Base-by-base conservation (phyloP, 106 monocot genomes). In the Dactylorhiza incarnata region DNA sequence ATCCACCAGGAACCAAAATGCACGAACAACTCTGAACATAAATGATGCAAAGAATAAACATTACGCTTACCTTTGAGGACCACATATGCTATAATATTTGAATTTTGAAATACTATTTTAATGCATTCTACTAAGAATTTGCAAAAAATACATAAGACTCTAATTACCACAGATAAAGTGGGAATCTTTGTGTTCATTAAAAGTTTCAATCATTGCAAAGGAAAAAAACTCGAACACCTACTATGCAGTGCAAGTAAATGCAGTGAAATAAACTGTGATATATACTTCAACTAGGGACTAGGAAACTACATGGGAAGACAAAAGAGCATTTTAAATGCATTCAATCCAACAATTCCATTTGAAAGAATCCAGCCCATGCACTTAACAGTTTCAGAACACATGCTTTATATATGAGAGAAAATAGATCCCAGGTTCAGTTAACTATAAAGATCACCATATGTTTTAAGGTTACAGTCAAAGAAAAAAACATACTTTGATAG, bases 1-100 rank as follows among this genome's bases (percentile, higher is more conserved):
- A 93, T 63, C 92, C 92, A 50, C 92, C 92, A 68, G 89, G 89
- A 76, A 93, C 77, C 76, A 92, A 79, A 81, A 92, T 77, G 83
- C 92, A 92, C 49, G 87, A 83, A 74, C 83, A 85, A 77, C 82
- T 81, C 92, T 92, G n/a, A 44, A 72, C 48, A 68, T 74, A 52
- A 19, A 6, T 58, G 58, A 20, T 54, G 54, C 4, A 23, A 61
- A 14, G 73, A 65, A 75, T 22, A 61, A 0, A 29, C 7, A 73
- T 62, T n/a, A 17, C 59, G 6, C 13, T 59, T 16, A 16, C 6
- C n/a, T 52, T 52, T 52, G 14, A 52, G 51, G 51, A 29, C 29
- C 29, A 1, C 29, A 29, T 29, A 29, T 29, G 22, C 61, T 20
- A 19, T 20, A 61, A 23, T 15, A 19, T n/a, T 29, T 29, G 20